A percentile compares a stretch with the other conserved stretches of the same genome.
Evolutionary conservation across 805 yeast genomes (phyloP).

Genomic region (Candida insectorum): DNA sequence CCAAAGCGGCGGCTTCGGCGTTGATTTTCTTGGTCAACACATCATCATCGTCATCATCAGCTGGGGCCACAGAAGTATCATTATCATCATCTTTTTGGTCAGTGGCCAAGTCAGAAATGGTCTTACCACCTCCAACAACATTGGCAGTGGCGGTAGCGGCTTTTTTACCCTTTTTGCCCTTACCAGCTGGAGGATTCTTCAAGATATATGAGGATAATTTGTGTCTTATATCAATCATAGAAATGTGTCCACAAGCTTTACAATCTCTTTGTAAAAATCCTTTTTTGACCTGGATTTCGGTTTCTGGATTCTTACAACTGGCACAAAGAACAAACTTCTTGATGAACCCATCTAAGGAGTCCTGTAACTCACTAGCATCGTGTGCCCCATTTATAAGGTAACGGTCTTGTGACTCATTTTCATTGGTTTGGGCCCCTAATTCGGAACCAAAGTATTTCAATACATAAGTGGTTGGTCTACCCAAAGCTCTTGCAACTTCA

Average conservation of each 20-base stretch:
- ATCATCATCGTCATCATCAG: conserved; percentile 62
- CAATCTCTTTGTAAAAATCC: conserved; percentile 85
- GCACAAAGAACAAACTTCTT: conserved; percentile 90
- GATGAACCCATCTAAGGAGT: conserved; percentile 91
- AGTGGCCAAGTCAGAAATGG: conserved; percentile 75
- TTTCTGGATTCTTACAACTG: conserved; percentile 95
- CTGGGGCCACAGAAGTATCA: conserved; percentile 30
- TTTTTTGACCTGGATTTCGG: conserved; percentile 78
- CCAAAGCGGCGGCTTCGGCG: conserved; percentile 74
- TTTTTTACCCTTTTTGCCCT: conserved; percentile 61
- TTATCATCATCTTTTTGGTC: conserved; percentile 23
- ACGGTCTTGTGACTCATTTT: conserved; percentile 75
- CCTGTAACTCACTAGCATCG: conserved; percentile 87
- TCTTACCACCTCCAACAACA: conserved; percentile 82
- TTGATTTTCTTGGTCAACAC: conserved; percentile 73
- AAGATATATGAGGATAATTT: conserved; percentile 82
- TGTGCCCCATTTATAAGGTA: conserved; percentile 94
- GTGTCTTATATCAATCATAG: conserved; percentile 79
- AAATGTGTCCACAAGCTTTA: conserved; percentile 95
- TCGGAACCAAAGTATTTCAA: conserved; percentile 95
- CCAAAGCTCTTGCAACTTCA: conserved; percentile 92
- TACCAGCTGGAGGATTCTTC: conserved; percentile 79
- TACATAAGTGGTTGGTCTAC: conserved; percentile 88
- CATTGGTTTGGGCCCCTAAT: conserved; percentile 93
- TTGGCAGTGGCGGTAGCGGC: conserved; percentile 88